Base-by-base conservation (phyloP, 2,329 filamentous ascomycete species). In the Aspergillus sergii region DNA sequence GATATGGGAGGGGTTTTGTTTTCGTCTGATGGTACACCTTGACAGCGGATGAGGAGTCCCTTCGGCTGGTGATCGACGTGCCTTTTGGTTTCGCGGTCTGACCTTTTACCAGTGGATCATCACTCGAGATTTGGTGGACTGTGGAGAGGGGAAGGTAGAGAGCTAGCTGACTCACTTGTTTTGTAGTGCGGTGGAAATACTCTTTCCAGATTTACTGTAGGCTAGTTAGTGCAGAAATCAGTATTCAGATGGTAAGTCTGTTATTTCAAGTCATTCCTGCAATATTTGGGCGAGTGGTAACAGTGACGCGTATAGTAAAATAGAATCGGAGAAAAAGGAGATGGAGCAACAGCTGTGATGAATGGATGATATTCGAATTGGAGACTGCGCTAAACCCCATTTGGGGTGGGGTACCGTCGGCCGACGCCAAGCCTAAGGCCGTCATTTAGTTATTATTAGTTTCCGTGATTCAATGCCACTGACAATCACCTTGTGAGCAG, bases 91-190 rank as follows among this genome's bases (percentile, higher is more conserved):
- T 62, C 66, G 67, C 66, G 69, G 75, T 81, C 78, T 76, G 78
- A 81, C 78, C 79, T 81, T 81, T 81, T 81, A 81, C 79, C 79
- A 81, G 74, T 69, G 68, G 75, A 61, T 64, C 79, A 80, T 81
- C 79, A 79, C 76, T 62, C 78, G 78, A 80, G 76, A 75, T 59
- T 54, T 50, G 23, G 30, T 26, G 34, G 45, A 51, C 21, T 23
- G 59, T 41, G 41, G 32, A 46, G 23, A 26, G 26, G 32, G 26
- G 34, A 36, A 34, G 46, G 41, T 32, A 12, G 46, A 60, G 8
- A 51, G 48, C 26, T 32, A 51, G 48, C 26, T 51, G 16, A 51
- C 48, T 51, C 8, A 51, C 48, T 30, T 51, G 8, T 10, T 48
- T 55, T 56, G 23, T 51, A 45, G 26, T 45, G 43, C 43, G 45